These are phyloP conservation scores for Teratosphaeria nubilosa DNA, from an alignment of 2,329 filamentous ascomycete genomes.

Conservation along the genomic window DNA sequence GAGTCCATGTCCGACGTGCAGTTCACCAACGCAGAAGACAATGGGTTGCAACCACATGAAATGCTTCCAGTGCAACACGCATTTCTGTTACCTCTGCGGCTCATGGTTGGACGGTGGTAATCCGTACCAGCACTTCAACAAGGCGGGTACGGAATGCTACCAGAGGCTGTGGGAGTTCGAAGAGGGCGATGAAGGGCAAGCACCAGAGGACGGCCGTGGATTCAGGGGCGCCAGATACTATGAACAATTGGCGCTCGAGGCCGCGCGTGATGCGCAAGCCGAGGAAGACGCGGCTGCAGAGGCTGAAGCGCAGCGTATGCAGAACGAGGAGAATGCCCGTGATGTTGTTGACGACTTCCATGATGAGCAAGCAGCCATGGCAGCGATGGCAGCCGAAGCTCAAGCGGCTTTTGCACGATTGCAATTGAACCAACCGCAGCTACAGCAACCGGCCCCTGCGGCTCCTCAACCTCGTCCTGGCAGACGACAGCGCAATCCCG, in stretches of 20 bases:
- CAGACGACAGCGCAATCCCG: constrained; percentile 16
- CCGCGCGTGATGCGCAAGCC: constrained; percentile 22
- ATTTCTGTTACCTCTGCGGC: constrained; percentile 92
- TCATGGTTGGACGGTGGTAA: constrained; percentile 74
- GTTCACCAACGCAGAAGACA: constrained; percentile 75
- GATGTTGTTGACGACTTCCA: constrained; percentile 3
- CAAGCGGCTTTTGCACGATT: constrained; percentile 13
- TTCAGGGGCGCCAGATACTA: constrained; percentile 35
- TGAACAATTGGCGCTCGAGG: constrained; percentile 32
- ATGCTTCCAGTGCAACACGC: constrained; percentile 77
- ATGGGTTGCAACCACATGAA: constrained; percentile 97
- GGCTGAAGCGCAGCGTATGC: constrained; percentile 18
- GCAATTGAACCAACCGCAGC: constrained; percentile 2
- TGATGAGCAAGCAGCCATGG: too few species aligned
- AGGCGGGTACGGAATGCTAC: constrained; percentile 57
- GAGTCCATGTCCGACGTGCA: constrained; percentile 81
- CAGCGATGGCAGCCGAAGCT: too few species aligned
- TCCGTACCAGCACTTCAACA: constrained; percentile 84
- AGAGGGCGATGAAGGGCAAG: constrained; percentile 55
- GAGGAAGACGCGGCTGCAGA: constrained; percentile 23
- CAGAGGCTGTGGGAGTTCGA: constrained; percentile 86
- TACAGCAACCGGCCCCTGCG: background rate
- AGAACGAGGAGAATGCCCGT: constrained; percentile 9
- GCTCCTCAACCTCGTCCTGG: constrained; percentile 2
- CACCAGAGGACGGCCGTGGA: constrained; percentile 26